A percentile compares a stretch with the other conserved stretches of the same genome.
Conservation (phyloP, 192 early-diverging fungal species). For the Pilaira anomala region DNA sequence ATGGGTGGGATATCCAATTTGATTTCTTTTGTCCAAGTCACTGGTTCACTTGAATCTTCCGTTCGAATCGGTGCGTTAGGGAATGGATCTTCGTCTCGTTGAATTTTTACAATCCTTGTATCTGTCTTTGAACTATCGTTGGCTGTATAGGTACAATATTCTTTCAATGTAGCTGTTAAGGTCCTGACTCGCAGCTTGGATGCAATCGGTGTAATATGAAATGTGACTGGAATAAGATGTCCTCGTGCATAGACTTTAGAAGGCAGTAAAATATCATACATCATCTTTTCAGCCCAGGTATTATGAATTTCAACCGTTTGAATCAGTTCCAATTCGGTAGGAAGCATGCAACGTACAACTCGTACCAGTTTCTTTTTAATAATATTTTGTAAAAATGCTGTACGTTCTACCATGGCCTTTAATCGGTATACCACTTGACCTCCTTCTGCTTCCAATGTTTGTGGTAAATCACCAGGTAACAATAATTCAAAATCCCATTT, state of each 20-base stretch:
- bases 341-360: slow-evolving; percentile 48
- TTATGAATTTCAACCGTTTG: slow-evolving; percentile 48
- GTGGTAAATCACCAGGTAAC: slow-evolving; percentile 53
- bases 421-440: slow-evolving; percentile 50
- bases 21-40: slow-evolving; percentile 4
- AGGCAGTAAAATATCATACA: slow-evolving; percentile 52
- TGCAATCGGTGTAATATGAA: slow-evolving; percentile 42
- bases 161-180: slow-evolving; percentile 48
- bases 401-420: slow-evolving; percentile 51
- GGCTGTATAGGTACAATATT: slow-evolving; percentile 49
- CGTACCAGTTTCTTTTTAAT: slow-evolving; percentile 24
- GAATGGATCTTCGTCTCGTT: not conserved
- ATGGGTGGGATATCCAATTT: slow-evolving; percentile 10
- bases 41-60: not conserved
- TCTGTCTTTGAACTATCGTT: slow-evolving; percentile 4
- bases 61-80: slow-evolving; percentile 2
- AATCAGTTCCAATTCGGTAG: slow-evolving; percentile 45
- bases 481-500: slow-evolving; percentile 52
- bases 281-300: slow-evolving; percentile 48
- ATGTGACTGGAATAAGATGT: slow-evolving; percentile 44
- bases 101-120: not conserved
- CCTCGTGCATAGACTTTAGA: slow-evolving; percentile 50
- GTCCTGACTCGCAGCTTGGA: slow-evolving; percentile 42
- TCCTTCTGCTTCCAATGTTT: slow-evolving; percentile 46
- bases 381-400: slow-evolving; percentile 52